Evolutionary conservation across 2,329 filamentous ascomycete species (phyloP).

Genomic region (Didymella arachidicola): DNA sequence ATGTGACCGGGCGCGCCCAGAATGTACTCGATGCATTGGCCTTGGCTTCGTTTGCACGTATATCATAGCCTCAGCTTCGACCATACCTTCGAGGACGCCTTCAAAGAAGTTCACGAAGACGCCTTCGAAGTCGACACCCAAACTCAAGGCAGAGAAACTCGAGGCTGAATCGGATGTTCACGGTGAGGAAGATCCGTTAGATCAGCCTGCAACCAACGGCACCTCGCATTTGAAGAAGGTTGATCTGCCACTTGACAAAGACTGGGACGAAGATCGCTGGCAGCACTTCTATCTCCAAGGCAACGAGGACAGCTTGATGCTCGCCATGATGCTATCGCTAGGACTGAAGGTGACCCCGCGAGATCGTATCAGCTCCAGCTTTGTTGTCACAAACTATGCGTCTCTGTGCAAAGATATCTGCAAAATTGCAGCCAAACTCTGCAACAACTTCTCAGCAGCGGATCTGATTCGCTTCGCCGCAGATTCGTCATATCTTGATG

Average conservation of each 20-base stretch:
- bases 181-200: not conserved
- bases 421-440: not conserved
- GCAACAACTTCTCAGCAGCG: not conserved
- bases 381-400: slow-evolving; percentile 1
- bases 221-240: not conserved
- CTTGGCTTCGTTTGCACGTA: slow-evolving; percentile 34
- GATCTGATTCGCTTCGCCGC: slow-evolving; percentile 2
- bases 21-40: slow-evolving; percentile 71
- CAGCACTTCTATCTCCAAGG: not conserved
- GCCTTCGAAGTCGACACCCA: too few species aligned
- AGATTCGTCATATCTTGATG: slow-evolving; percentile 7
- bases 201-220: not conserved
- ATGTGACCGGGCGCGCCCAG: slow-evolving; percentile 72
- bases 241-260: not conserved
- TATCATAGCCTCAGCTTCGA: not conserved
- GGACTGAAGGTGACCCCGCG: slow-evolving; percentile 1
- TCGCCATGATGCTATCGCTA: slow-evolving; percentile 10
- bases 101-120: not conserved
- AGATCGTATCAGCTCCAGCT: not conserved
- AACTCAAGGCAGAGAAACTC: not conserved
- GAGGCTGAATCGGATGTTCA: not conserved
- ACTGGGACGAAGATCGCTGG: slow-evolving; percentile 11
- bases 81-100: not conserved
- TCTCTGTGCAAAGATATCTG: slow-evolving; percentile 5
- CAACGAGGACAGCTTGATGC: not conserved